phyloP scores from a whole-genome alignment of 331 rosid genomes.

The Pyracantha coccinea region DNA sequence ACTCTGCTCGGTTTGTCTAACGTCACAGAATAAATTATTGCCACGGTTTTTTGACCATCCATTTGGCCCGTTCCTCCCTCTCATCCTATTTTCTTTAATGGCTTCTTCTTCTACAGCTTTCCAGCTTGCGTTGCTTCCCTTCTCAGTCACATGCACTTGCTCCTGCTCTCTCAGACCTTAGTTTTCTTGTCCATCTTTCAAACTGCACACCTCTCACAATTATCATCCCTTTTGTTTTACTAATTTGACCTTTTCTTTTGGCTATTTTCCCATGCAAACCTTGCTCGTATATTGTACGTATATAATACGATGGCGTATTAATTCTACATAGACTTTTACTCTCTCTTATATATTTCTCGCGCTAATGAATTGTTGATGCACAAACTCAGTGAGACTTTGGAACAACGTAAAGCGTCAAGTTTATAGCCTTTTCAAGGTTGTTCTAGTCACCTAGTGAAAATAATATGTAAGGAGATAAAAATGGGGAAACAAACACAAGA shows the following conservation, averaged over 20 bases:
- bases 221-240: not conserved
- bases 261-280: constrained; percentile 5
- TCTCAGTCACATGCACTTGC: not conserved
- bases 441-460: too few species aligned
- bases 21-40: constrained; percentile 48
- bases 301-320: too few species aligned
- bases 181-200: constrained; percentile 11
- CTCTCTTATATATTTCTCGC: too few species aligned
- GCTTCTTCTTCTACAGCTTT: constrained; percentile 12
- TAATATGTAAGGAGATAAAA: too few species aligned
- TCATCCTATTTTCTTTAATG: constrained; percentile 20
- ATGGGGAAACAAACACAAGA: too few species aligned
- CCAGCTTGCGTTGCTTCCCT: constrained; percentile 62
- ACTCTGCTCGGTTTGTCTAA: constrained; percentile 15
- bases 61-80: constrained; percentile 37
- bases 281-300: not conserved
- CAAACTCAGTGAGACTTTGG: too few species aligned
- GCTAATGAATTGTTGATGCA: too few species aligned
- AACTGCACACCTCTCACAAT: not conserved
- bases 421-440: too few species aligned
- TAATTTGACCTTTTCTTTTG: not conserved
- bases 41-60: constrained; percentile 41
- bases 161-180: constrained; percentile 22
- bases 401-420: too few species aligned
- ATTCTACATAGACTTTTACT: too few species aligned